Conservation (phyloP, 2,329 filamentous ascomycete genomes). For the Ophiostoma ulmi region DNA sequence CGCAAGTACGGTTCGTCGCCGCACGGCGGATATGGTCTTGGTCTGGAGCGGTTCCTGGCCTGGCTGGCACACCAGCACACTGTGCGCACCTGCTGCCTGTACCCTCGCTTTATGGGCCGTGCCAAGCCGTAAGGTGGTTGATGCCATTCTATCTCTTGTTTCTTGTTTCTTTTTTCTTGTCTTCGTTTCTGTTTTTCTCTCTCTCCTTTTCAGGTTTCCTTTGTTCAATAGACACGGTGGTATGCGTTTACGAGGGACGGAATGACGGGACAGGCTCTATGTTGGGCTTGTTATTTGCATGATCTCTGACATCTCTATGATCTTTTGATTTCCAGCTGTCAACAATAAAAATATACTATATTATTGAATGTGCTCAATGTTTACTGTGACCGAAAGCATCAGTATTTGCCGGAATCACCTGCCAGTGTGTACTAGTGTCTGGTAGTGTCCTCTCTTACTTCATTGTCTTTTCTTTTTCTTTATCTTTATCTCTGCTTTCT, state of each 20-base stretch:
- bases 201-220: neutral
- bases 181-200: neutral
- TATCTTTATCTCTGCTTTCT: slow-evolving; percentile 5
- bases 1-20: slow-evolving; percentile 74
- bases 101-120: slow-evolving; percentile 74
- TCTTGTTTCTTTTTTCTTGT: neutral
- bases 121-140: slow-evolving; percentile 59
- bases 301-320: neutral
- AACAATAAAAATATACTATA: neutral
- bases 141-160: slow-evolving; percentile 17
- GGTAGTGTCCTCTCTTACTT: neutral
- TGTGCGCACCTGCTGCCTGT: slow-evolving; percentile 64
- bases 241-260: slow-evolving; percentile 8
- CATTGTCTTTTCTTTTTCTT: slow-evolving; percentile 4
- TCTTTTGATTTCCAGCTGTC: neutral
- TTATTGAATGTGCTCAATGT: neutral
- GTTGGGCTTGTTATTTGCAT: neutral
- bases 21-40: slow-evolving; percentile 47
- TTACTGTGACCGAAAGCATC: neutral
- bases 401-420: neutral
- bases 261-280: neutral
- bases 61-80: slow-evolving; percentile 62
- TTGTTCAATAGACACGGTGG: slow-evolving; percentile 8
- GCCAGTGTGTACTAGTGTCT: neutral
- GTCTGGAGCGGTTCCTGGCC: slow-evolving; percentile 72